These are phyloP conservation scores for Crithidia sp. DNA, from an alignment of 208 protist genomes.

Conservation along the genomic window DNA sequence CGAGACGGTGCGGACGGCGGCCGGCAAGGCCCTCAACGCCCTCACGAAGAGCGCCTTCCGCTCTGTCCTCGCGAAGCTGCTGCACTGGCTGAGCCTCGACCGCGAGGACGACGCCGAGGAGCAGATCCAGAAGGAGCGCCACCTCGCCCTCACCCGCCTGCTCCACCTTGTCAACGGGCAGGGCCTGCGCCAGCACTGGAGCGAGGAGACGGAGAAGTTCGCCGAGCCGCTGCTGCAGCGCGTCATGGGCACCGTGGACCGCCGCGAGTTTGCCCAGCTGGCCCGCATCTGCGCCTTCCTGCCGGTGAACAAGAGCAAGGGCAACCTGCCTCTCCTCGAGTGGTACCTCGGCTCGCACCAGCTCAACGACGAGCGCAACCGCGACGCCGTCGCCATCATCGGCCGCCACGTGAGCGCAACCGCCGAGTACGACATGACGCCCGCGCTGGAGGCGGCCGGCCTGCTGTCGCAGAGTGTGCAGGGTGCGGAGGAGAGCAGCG, in stretches of 20 bases:
- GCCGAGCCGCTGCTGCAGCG: slow-evolving; percentile 66
- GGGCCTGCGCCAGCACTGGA: slow-evolving; percentile 66
- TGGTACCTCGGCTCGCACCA: slow-evolving; percentile 48
- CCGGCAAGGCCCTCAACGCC: slow-evolving; percentile 70
- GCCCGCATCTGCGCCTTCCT: slow-evolving; percentile 57
- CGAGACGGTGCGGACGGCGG: slow-evolving; percentile 65
- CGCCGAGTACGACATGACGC: slow-evolving; percentile 53
- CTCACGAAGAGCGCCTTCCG: slow-evolving; percentile 77
- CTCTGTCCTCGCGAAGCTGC: slow-evolving; percentile 80
- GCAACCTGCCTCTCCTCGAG: slow-evolving; percentile 66
- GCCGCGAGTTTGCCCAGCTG: slow-evolving; percentile 78
- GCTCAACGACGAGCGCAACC: slow-evolving; percentile 47
- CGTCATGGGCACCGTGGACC: slow-evolving; percentile 72
- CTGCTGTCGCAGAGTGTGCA: slow-evolving; percentile 34
- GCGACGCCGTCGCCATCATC: slow-evolving; percentile 72
- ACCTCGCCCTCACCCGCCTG: slow-evolving; percentile 67
- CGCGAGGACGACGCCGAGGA: slow-evolving; percentile 83
- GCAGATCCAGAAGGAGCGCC: slow-evolving; percentile 82
- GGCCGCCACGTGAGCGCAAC: slow-evolving; percentile 40
- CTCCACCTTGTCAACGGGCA: slow-evolving; percentile 44
- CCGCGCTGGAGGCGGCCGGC: slow-evolving; percentile 52
- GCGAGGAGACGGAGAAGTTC: slow-evolving; percentile 76
- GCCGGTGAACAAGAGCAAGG: slow-evolving; percentile 61
- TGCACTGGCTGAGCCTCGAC: slow-evolving; percentile 89
- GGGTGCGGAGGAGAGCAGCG: slow-evolving; percentile 32